Evolutionary conservation across 2,329 filamentous ascomycete genomes (phyloP), one percentile per base, ranked within the genome.

Genomic region (Aspergillus sp.): DNA sequence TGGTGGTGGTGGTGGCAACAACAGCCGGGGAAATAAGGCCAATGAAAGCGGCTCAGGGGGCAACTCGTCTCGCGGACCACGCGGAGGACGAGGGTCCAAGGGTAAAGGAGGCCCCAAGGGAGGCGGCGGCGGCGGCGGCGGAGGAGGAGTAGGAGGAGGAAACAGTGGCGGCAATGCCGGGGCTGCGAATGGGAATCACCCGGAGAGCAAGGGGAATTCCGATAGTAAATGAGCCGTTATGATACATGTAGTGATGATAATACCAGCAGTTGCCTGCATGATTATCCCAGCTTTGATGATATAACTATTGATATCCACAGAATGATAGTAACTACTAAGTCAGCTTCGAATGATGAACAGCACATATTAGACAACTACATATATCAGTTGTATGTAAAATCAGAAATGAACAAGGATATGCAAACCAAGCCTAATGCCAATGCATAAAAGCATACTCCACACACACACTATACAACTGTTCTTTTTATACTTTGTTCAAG

Each of bases 51-150:
- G 61, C 32, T 54, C 64, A 8, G 59, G 64, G 41, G 56, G 56
- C 27, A 57, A 52, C 57, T 64, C 64, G 2, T 68, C 65, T 57
- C 65, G 65, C 8, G 59, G 65, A 48, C 60, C 60, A 11, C 65
- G 65, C 15, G 64, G 65, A 30, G 64, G 62, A 25, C 63, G 66
- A 41, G 66, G 64, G 7, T 61, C 58, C n/a, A 64, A 60, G 15
- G 65, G 57, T 21, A 63, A 66, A 49, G 58, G 65, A 7, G 58
- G 59, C 23, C 49, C 59, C 4, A 66, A 65, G 52, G 61, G 48
- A 6, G 58, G 54, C 13, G 61, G 61, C 15, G 56, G 27, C 27
- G 27, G 27, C 7, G 25, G 25, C 0, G 25, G n/a, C n/a, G n/a
- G n/a, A n/a, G n/a, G n/a, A n/a, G n/a, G n/a, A n/a, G n/a, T n/a